phyloP scores from a whole-genome alignment of 257 asterid species.

The Solanum medicagineum region DNA sequence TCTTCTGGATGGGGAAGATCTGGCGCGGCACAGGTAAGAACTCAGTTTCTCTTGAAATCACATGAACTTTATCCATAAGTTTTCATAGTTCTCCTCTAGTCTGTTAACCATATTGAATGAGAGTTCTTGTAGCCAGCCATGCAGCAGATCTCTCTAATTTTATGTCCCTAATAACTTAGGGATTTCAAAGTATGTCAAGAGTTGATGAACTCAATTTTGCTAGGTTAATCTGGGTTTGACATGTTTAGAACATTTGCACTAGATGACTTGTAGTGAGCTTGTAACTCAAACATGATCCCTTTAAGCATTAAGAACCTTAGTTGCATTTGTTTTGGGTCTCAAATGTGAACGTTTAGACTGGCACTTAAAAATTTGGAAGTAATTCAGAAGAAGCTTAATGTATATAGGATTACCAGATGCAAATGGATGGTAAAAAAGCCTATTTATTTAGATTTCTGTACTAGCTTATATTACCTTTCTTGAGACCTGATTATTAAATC shows the following conservation, averaged over 20 bases:
- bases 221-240: background rate
- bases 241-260: background rate
- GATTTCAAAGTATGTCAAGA: background rate
- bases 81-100: background rate
- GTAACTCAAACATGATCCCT: background rate
- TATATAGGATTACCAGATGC: background rate
- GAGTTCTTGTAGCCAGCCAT: background rate
- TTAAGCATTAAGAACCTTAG: background rate
- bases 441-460: background rate
- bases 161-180: background rate
- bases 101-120: background rate
- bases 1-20: constrained; percentile 99
- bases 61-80: background rate
- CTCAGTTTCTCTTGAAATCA: background rate
- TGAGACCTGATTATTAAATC: constrained; percentile 10
- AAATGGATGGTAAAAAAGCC: background rate
- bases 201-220: background rate
- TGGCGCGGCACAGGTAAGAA: constrained; percentile 88
- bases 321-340: background rate
- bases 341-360: background rate
- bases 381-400: background rate
- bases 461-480: background rate
- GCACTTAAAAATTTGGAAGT: background rate
- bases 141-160: background rate
- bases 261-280: background rate